Percentiles rank a stretch among this genome's conserved stretches.
These are phyloP conservation scores for Russula griseocarnosa DNA, from an alignment of 768 basidiomycete genomes.

Conservation along the genomic window DNA sequence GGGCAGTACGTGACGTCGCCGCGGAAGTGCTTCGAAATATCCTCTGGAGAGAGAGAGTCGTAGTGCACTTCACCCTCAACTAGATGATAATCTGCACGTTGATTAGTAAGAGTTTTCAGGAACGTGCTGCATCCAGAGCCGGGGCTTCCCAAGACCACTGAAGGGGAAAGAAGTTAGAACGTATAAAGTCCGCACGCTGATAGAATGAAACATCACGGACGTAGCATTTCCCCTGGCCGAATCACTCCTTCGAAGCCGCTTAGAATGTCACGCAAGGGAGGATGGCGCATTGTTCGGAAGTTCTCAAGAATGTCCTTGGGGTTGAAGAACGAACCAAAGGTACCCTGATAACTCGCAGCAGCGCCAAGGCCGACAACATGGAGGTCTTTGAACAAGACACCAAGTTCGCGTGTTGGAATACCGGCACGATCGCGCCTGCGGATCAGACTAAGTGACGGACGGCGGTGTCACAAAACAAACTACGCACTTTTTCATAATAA, in stretches of 20 bases:
- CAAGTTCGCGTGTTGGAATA: conserved; percentile 53
- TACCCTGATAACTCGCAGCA: conserved; percentile 51
- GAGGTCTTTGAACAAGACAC: conserved; percentile 57
- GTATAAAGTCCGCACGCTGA: background rate
- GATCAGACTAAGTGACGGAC: background rate
- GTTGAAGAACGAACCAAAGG: conserved; percentile 61
- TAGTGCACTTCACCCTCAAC: conserved; percentile 72
- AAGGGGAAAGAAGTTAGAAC: background rate
- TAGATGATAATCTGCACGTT: conserved; percentile 59
- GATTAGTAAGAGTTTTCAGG: conserved; percentile 77
- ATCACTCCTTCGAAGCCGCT: conserved; percentile 53
- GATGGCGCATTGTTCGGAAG: conserved; percentile 50
- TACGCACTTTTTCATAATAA: conserved; percentile 30
- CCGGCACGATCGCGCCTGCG: conserved; percentile 46
- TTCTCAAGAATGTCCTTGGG: conserved; percentile 43
- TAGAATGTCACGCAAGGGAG: conserved; percentile 55
- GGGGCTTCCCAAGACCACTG: conserved; percentile 82
- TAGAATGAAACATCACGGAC: conserved; percentile 41
- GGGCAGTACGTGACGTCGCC: conserved; percentile 81
- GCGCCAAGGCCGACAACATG: conserved; percentile 58
- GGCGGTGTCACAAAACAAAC: background rate
- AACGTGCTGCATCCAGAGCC: conserved; percentile 83
- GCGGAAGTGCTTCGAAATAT: conserved; percentile 61
- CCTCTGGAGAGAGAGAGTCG: conserved; percentile 63
- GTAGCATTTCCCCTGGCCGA: conserved; percentile 62